phyloP scores from a whole-genome alignment of 257 asterid species.

The Solanum habrochaites region DNA sequence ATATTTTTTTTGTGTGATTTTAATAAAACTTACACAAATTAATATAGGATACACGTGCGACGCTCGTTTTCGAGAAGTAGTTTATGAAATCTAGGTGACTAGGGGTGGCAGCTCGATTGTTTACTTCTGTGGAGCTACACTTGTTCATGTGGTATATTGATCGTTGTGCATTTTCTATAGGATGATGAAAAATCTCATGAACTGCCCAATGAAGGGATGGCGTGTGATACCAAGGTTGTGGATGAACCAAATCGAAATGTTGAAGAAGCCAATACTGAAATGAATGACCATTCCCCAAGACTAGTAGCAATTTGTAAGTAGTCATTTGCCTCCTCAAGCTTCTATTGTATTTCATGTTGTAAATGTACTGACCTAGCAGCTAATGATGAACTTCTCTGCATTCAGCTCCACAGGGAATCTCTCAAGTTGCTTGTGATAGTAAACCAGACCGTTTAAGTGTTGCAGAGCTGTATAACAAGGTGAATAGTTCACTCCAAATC shows the following conservation, averaged over 20 bases:
- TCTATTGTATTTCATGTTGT: not conserved
- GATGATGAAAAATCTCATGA: slow-evolving; percentile 37
- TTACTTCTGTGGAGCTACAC: not conserved
- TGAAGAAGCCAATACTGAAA: slow-evolving; percentile 28
- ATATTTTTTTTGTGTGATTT: not conserved
- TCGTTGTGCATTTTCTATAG: slow-evolving; percentile 19
- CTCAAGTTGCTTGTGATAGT: slow-evolving; percentile 45
- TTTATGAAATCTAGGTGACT: not conserved
- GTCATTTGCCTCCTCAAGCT: not conserved
- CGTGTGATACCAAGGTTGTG: slow-evolving; percentile 30
- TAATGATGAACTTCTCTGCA: not conserved
- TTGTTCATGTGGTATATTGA: not conserved
- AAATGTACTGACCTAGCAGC: not conserved
- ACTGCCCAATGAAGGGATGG: slow-evolving; percentile 26
- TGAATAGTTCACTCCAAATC: not conserved
- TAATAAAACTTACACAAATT: too few relatives aligned
- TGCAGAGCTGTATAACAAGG: slow-evolving; percentile 77
- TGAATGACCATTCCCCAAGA: slow-evolving; percentile 41
- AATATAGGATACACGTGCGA: not conserved
- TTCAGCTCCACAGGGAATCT: slow-evolving; percentile 66
- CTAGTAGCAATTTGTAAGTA: slow-evolving; percentile 63
- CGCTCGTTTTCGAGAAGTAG: not conserved
- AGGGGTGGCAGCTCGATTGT: not conserved
- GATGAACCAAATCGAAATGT: slow-evolving; percentile 23
- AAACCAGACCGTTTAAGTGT: slow-evolving; percentile 45